Evolutionary conservation across 2,329 filamentous ascomycete genomes (phyloP), one percentile per base, ranked within the genome.

Genomic region (Penicillium sp.): DNA sequence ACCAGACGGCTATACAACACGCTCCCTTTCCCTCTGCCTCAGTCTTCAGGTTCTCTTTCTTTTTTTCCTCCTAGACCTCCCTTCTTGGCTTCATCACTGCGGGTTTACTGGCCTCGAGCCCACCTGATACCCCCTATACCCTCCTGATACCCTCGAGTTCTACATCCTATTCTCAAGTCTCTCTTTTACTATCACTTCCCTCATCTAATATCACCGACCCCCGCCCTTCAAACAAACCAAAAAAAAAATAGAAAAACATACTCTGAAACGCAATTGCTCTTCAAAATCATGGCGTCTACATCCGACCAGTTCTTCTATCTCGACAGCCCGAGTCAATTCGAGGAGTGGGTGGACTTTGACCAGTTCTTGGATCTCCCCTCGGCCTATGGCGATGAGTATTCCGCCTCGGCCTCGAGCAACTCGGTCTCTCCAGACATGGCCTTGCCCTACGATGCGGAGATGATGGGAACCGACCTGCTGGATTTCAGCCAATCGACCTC

Each of bases 341-440:
- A 72, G 40, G 72, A 75, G 50, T 71, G 67, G 65, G 60, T 72
- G 37, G 72, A 75, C 60, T 74, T 75, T 54, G 72, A 74, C 51
- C 67, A 70, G 60, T 71, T 71, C 55, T 69, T 75, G 55, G 67
- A 75, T 46, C 65, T 73, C 18, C 61, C 67, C 19, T 55, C 67
- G 14, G 66, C 57, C 19, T 70, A 70, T 56, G 56, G 68, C 58
- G 70, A 70, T 27, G 69, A 68, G 50, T 66, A 71, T 58, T 65
- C 69, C 43, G 67, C 69, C 31, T 69, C 69, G 27, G 67, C 69
- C 36, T 69, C 70, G n/a, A 60, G 69, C 50, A 63, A 69, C 46
- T 72, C 71, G 10, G 64, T 73, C 47, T 72, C 69, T 19, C 70
- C 71, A 2, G 70, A 75, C 35, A 60, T 69, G 51, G 64, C 68